phyloP scores from a whole-genome alignment of 495 filamentous ascomycete species.

The Penicillium waksmanii region DNA sequence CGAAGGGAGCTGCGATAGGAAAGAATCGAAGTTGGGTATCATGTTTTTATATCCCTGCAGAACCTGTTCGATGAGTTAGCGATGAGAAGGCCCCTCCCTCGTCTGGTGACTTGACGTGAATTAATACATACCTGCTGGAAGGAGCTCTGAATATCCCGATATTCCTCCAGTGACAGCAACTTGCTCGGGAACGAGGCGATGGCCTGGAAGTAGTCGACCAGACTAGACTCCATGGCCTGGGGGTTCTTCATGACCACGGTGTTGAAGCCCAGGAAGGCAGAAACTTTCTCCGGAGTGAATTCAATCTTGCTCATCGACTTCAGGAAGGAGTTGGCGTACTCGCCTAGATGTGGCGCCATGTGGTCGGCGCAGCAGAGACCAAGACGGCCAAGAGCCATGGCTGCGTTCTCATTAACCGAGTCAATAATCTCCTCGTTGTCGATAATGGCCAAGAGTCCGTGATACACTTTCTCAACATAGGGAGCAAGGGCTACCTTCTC shows the following conservation, averaged over 20 bases:
- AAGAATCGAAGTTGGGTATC: slow-evolving; percentile 83
- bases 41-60: slow-evolving; percentile 80
- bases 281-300: slow-evolving; percentile 91
- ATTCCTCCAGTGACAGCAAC: slow-evolving; percentile 53
- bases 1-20: slow-evolving; percentile 68
- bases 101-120: not conserved
- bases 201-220: slow-evolving; percentile 82
- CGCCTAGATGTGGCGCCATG: slow-evolving; percentile 79
- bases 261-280: slow-evolving; percentile 88
- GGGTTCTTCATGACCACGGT: slow-evolving; percentile 85
- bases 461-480: slow-evolving; percentile 75
- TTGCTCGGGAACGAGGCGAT: slow-evolving; percentile 75
- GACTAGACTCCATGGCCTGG: slow-evolving; percentile 83
- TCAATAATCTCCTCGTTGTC: slow-evolving; percentile 82
- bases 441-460: slow-evolving; percentile 75
- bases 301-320: slow-evolving; percentile 81
- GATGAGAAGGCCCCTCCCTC: not conserved
- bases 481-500: slow-evolving; percentile 79
- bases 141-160: slow-evolving; percentile 53
- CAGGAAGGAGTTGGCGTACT: slow-evolving; percentile 81
- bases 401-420: slow-evolving; percentile 92
- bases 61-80: slow-evolving; percentile 56
- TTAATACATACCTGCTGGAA: slow-evolving; percentile 52
- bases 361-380: slow-evolving; percentile 79
- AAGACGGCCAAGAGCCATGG: slow-evolving; percentile 87